These are phyloP conservation scores for Blepharisma undulans DNA, from an alignment of 169 alveolate species.

Conservation along the genomic window DNA sequence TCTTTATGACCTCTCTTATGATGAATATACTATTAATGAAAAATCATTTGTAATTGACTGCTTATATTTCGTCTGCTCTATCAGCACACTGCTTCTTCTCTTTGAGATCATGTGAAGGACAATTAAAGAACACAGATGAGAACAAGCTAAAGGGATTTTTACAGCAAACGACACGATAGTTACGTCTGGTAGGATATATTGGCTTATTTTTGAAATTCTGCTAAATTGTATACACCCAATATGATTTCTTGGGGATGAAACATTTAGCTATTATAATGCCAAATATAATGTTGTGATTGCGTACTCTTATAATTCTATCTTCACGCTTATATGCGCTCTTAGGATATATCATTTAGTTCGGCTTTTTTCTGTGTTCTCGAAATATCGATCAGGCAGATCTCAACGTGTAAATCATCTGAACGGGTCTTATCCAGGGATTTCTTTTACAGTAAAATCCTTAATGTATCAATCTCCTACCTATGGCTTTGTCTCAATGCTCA, in stretches of 20 bases:
- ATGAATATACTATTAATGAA: neutral
- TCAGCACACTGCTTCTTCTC: slow-evolving; percentile 4
- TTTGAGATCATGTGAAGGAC: slow-evolving; percentile 24
- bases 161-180: neutral
- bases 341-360: slow-evolving; percentile 27
- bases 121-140: neutral
- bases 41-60: neutral
- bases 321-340: neutral
- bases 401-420: neutral
- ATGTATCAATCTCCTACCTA: neutral
- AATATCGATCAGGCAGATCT: neutral
- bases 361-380: neutral
- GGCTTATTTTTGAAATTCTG: neutral
- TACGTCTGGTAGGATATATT: neutral
- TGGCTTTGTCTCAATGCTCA: neutral
- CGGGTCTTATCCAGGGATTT: neutral
- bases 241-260: neutral
- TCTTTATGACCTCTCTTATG: neutral
- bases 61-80: neutral
- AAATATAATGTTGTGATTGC: neutral
- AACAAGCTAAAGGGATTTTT: neutral
- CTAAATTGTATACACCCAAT: slow-evolving; percentile 20
- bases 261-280: neutral
- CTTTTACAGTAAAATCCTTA: slow-evolving; percentile 6
- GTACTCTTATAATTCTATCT: neutral